Evolutionary conservation across 495 filamentous ascomycete species (phyloP), one percentile per base, ranked within the genome.

Genomic region (Daldinia loculata): DNA sequence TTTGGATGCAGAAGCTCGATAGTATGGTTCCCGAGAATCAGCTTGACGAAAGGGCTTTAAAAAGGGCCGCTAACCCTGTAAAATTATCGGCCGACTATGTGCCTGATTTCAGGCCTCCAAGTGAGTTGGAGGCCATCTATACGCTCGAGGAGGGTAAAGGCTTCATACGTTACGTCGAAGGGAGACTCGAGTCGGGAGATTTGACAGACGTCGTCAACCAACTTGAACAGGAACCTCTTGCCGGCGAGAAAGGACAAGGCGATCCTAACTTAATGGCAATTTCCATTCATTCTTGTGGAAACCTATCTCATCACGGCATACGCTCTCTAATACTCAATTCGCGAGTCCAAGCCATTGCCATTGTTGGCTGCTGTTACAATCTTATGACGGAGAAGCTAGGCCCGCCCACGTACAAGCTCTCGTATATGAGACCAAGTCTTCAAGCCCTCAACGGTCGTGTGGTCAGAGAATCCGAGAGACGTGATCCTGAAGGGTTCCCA

Each of bases 331-430:
- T 92, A 14, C 75, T 93, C 38, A 98, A 97, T 74, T 91, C 93
- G 1, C 84, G 88, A 29, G 92, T 98, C 57, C 87, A 90, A 17
- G 93, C 93, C 14, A 90, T 98, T 51, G 95, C 95, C 38, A 92
- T 99, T 76, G 92, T 99, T 45, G 95, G 95, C 38, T 99, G 95
- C 82, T 99, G 95, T 82, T 98, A 99, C 84, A 99, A 99, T 66
- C 89, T 98, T 19, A 78, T 98, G 61, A 97, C 94, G 3, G 95
- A 98, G 76, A 89, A 93, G 57, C 86, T 97, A 22, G 91, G 92
- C 2, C 93, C 93, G 32, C 91, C 94, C 17, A 93, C 93, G 0
- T 95, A 89, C 79, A 97, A 98, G 74, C 84, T 89, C 6, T 91
- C 87, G 1, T 82, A 82, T 56, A 82, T 88, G 26, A 85, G 88